phyloP scores from a whole-genome alignment of 257 asterid species.

The Thymus quinquecostatus region DNA sequence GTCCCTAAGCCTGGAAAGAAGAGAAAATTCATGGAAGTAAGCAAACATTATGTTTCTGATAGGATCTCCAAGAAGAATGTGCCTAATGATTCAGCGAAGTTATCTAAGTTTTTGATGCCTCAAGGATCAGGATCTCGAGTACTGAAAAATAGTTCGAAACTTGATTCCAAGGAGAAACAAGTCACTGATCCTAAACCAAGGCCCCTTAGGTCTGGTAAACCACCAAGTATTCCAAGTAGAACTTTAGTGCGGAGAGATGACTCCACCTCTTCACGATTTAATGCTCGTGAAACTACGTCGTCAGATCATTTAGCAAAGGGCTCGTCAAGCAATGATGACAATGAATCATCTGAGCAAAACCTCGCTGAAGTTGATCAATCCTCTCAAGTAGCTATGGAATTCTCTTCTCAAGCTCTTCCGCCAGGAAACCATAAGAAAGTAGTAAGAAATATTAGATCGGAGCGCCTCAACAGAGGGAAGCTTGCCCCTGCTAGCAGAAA shows the following conservation, averaged over 20 bases:
- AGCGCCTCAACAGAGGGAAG: constrained; percentile 59
- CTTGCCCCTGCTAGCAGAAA: constrained; percentile 50
- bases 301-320: constrained; percentile 42
- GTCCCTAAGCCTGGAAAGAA: constrained; percentile 95
- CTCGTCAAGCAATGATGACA: constrained; percentile 50
- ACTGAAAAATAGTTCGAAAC: constrained; percentile 53
- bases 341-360: constrained; percentile 52
- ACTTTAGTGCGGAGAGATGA: constrained; percentile 56
- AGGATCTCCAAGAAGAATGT: constrained; percentile 44
- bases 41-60: constrained; percentile 86
- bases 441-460: constrained; percentile 48
- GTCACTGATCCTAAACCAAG: constrained; percentile 51
- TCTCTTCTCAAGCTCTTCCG: constrained; percentile 55
- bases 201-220: constrained; percentile 64
- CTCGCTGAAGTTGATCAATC: constrained; percentile 50
- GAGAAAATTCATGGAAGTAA: constrained; percentile 93
- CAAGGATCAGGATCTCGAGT: constrained; percentile 65
- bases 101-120: constrained; percentile 58
- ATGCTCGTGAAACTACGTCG: constrained; percentile 38
- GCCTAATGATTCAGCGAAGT: constrained; percentile 59
- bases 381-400: constrained; percentile 45
- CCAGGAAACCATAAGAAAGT: constrained; percentile 53
- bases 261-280: constrained; percentile 48
- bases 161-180: constrained; percentile 68
- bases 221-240: constrained; percentile 62